A percentile compares a stretch with the other conserved stretches of the same genome.
Evolutionary conservation across 2,329 filamentous ascomycete species (phyloP).

Genomic region (Sporothrix humicola): DNA sequence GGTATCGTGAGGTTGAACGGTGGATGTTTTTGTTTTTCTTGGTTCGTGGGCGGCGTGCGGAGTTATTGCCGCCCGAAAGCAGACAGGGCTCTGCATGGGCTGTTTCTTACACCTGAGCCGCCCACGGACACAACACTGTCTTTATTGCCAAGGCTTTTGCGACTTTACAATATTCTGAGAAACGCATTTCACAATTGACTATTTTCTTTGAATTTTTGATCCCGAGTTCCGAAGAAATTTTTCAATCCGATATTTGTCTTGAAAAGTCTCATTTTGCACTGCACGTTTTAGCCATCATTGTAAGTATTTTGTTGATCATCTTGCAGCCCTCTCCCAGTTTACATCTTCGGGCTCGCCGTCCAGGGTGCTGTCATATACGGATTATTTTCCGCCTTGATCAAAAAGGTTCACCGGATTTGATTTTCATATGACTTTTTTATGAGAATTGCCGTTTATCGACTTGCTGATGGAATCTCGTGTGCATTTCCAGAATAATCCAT

Average conservation of each 20-base stretch:
- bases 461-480: too few relatives aligned
- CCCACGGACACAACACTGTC: too few relatives aligned
- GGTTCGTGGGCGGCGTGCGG: constrained; percentile 14
- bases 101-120: background rate
- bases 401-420: background rate
- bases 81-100: background rate
- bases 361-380: background rate
- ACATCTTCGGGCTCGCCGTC: background rate
- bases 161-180: background rate
- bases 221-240: background rate
- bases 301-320: too few relatives aligned
- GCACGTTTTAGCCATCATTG: too few relatives aligned
- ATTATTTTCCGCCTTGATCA: background rate
- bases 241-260: background rate
- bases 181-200: background rate
- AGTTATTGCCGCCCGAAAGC: constrained; percentile 1
- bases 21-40: background rate
- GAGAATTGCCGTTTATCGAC: too few relatives aligned
- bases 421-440: too few relatives aligned
- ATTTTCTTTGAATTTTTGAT: background rate
- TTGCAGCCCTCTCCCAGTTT: too few relatives aligned
- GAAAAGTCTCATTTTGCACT: too few relatives aligned
- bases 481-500: too few relatives aligned
- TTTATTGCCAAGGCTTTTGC: background rate
- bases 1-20: background rate